phyloP scores from a whole-genome alignment of 345 rosid species.

The Crucihimalaya himalaica region DNA sequence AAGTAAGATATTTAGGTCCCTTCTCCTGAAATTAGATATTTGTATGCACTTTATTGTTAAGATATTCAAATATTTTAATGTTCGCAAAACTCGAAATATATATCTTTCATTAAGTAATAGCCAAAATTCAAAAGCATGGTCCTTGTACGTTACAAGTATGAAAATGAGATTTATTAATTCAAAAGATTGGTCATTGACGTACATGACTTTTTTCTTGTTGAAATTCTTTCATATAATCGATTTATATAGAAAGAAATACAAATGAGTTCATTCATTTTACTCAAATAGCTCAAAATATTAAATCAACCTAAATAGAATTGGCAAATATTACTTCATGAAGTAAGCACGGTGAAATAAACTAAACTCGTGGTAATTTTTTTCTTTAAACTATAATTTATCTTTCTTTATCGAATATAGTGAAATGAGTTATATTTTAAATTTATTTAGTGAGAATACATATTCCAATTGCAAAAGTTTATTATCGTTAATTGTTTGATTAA shows the following conservation, averaged over 20 bases:
- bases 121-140: slow-evolving; percentile 9
- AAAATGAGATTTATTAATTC: background rate
- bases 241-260: background rate
- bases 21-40: slow-evolving; percentile 39
- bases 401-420: background rate
- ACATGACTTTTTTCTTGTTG: background rate
- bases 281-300: background rate
- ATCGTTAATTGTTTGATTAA: no score
- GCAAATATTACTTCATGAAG: background rate
- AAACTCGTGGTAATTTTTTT: background rate
- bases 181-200: slow-evolving; percentile 9
- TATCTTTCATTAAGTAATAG: slow-evolving; percentile 1
- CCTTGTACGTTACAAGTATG: slow-evolving; percentile 19
- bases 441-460: no score
- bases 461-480: no score
- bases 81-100: slow-evolving; percentile 24
- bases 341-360: background rate
- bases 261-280: background rate
- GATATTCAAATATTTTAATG: slow-evolving; percentile 22
- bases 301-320: background rate
- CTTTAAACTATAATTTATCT: background rate
- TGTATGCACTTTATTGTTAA: slow-evolving; percentile 37
- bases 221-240: background rate
- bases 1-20: slow-evolving; percentile 38
- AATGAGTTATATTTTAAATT: no score